Evolutionary conservation across 202 grass and related monocot species (phyloP), one percentile per base, ranked within the genome.

Genomic region (Alloteropsis angusta): DNA sequence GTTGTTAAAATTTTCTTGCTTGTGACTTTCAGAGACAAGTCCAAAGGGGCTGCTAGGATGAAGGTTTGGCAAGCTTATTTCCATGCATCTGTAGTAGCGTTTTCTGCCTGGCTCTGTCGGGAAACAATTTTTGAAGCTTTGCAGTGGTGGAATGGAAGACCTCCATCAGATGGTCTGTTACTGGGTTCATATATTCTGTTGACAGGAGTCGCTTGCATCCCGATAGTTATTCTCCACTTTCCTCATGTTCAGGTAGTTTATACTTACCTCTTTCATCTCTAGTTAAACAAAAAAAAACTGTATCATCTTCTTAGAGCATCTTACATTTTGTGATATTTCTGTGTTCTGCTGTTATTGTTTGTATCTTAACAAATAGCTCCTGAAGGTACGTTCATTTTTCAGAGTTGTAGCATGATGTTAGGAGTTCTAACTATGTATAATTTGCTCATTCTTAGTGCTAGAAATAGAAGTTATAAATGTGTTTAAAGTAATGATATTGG

Each of bases 71-170:
- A 99, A 83, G 92, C 85, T 65, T 95, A 99, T 87, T 85, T 87
- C 66, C 96, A 99, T 90, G 96, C 92, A 65, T 86, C 65, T 76
- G 84, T 99, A 23, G 82, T 99, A 77, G 85, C 87, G 25, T 77
- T 99, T 43, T 95, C 96, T 18, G 88, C 89, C 0, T 99, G 96
- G 96, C 75, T 99, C 30, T 99, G 92, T 32, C 80, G 89, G 70
- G 96, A 99, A 88, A 93, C 96, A 73, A 94, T 99, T 59, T 99
- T 99, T 19, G 92, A 99, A 91, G 90, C 90, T 87, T 85, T 99
- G 71, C 92, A 99, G 62, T 99, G 92, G 92, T 92, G 92, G 88
- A 92, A 93, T 74, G 96, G 96, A 84, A 93, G 86, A 73, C 84
- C 96, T 80, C 96, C 96, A 87, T 91, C 82, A 75, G 92, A 99